These are phyloP conservation scores for Rhodotorula sp. DNA, from an alignment of 1,284 basidiomycete species.

Conservation along the genomic window DNA sequence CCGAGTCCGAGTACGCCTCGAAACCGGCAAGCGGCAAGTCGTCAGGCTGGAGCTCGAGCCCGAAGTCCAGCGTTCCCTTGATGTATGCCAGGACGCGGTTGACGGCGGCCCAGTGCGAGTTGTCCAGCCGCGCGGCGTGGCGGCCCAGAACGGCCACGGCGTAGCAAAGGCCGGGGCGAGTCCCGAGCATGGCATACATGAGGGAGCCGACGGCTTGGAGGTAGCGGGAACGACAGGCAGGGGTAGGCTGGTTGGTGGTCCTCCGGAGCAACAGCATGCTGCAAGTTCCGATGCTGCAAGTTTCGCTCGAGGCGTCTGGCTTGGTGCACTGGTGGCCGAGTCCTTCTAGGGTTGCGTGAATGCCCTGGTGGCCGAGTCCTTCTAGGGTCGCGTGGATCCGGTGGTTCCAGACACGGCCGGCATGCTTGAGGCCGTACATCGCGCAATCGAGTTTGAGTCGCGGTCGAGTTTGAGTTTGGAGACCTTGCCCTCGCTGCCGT, in stretches of 20 bases:
- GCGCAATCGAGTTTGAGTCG: too few species aligned
- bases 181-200: constrained; percentile 47
- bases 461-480: too few species aligned
- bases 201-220: constrained; percentile 44
- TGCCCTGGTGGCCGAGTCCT: not conserved
- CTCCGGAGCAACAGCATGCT: constrained; percentile 10
- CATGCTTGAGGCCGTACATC: too few species aligned
- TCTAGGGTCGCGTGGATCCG: constrained; percentile 43
- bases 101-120: constrained; percentile 43
- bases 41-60: constrained; percentile 30
- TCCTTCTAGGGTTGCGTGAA: constrained; percentile 40
- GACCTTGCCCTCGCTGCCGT: constrained; percentile 18
- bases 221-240: constrained; percentile 1
- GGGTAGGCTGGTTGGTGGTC: not conserved
- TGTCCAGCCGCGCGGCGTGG: constrained; percentile 44
- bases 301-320: constrained; percentile 33
- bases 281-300: too few species aligned
- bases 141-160: constrained; percentile 46
- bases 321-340: too few species aligned
- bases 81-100: constrained; percentile 49
- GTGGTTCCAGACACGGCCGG: constrained; percentile 36
- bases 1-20: constrained; percentile 13
- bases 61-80: constrained; percentile 41
- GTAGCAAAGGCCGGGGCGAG: constrained; percentile 48
- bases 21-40: constrained; percentile 5